Conservation (phyloP, 257 asterid species). For the Eucommia ulmoides region DNA sequence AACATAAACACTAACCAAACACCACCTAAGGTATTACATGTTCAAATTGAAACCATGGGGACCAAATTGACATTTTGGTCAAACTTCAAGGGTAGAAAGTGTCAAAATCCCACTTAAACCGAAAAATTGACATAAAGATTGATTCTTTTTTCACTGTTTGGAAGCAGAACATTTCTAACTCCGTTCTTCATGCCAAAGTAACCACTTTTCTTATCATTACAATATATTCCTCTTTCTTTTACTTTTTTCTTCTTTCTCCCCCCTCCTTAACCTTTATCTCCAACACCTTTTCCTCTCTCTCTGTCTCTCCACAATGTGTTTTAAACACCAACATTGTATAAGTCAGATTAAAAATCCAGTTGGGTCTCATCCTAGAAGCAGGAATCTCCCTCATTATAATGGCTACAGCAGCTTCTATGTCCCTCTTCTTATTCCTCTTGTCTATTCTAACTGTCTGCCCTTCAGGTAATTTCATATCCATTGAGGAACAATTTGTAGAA, state of each 20-base stretch:
- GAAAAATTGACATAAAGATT: too few species aligned
- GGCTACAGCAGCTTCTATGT: conserved; percentile 26
- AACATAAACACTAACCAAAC: too few species aligned
- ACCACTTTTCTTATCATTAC: conserved; percentile 27
- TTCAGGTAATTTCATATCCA: conserved; percentile 21
- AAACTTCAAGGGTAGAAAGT: too few species aligned
- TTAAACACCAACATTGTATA: neutral
- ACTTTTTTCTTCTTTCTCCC: conserved; percentile 14
- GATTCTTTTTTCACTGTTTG: too few species aligned
- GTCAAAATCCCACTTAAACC: too few species aligned
- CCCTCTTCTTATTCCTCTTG: conserved; percentile 24
- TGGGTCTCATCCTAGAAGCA: neutral
- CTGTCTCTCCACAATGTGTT: conserved; percentile 8
- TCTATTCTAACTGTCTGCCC: conserved; percentile 20
- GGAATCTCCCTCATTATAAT: conserved; percentile 11
- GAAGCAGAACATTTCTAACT: conserved; percentile 27
- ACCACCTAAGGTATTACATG: too few species aligned
- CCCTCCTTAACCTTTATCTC: conserved; percentile 15
- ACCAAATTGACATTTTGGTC: too few species aligned
- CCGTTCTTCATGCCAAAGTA: conserved; percentile 66
- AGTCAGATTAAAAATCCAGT: neutral
- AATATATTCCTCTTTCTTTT: conserved; percentile 12
- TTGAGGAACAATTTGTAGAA: too few species aligned
- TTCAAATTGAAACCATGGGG: too few species aligned
- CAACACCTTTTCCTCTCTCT: conserved; percentile 9